Evolutionary conservation across 2,329 filamentous ascomycete genomes (phyloP).

Genomic region (Phialophora chinensis): DNA sequence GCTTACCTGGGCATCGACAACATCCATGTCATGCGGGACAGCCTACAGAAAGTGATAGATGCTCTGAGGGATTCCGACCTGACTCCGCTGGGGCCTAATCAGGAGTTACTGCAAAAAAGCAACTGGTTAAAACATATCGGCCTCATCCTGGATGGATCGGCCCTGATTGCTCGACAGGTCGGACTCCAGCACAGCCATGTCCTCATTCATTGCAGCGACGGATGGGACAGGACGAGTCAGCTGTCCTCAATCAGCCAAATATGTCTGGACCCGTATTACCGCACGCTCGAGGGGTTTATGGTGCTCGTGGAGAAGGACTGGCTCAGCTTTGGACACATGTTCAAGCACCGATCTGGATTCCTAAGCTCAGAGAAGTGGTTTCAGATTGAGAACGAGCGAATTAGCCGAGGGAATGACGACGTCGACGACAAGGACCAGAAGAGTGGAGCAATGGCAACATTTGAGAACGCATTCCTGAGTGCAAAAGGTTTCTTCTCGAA

Average conservation of each 20-base stretch:
- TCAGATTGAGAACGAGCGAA: conserved; percentile 77
- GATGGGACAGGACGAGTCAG: conserved; percentile 97
- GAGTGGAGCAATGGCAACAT: conserved; percentile 67
- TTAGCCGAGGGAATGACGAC: conserved; percentile 58
- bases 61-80: conserved; percentile 92
- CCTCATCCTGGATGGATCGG: conserved; percentile 80
- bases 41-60: conserved; percentile 84
- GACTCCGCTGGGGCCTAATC: conserved; percentile 78
- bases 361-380: conserved; percentile 96
- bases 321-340: conserved; percentile 98
- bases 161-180: conserved; percentile 83
- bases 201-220: conserved; percentile 96
- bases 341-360: conserved; percentile 86
- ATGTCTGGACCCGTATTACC: conserved; percentile 93
- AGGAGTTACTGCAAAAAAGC: conserved; percentile 80
- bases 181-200: conserved; percentile 94
- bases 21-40: conserved; percentile 96
- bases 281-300: conserved; percentile 93
- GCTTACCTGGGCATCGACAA: conserved; percentile 96
- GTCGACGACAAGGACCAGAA: conserved; percentile 47
- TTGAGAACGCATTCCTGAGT: conserved; percentile 83
- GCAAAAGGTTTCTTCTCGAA: conserved; percentile 91
- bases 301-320: conserved; percentile 96
- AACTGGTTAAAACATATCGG: conserved; percentile 90
- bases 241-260: conserved; percentile 89